Evolutionary conservation across 192 early-diverging fungal genomes (phyloP).

Genomic region (Coemansia erecta): DNA sequence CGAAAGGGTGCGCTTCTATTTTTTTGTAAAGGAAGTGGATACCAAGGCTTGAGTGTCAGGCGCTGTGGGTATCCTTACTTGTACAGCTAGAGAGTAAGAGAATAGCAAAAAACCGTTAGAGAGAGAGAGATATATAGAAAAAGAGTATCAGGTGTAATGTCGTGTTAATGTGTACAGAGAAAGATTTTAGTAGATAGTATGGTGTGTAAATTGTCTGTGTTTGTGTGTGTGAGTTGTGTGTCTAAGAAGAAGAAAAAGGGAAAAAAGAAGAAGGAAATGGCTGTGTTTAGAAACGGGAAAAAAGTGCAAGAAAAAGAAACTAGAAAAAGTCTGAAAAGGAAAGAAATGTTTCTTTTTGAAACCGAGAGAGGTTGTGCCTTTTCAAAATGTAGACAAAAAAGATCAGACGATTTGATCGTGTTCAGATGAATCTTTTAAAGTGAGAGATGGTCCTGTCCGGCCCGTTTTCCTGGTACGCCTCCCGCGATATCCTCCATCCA

Average conservation of each 20-base stretch:
- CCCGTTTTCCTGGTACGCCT: conserved; percentile 36
- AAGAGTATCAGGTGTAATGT: neutral
- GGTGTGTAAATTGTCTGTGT: no score
- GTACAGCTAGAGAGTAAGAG: neutral
- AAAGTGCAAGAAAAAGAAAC: conserved; percentile 9
- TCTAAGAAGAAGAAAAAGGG: neutral
- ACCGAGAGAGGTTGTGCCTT: conserved; percentile 4
- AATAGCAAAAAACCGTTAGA: neutral
- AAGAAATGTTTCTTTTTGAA: conserved; percentile 6
- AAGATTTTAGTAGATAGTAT: neutral
- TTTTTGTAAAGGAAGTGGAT: no score
- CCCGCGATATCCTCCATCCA: conserved; percentile 22
- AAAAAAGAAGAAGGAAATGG: neutral
- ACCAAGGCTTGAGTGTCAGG: no score
- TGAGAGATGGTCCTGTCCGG: conserved; percentile 22
- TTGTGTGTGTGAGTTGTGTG: neutral
- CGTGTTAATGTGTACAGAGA: neutral
- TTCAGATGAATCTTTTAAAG: conserved; percentile 17
- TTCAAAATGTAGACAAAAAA: no score
- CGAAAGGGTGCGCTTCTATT: no score
- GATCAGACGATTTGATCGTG: neutral
- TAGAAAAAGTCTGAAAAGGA: neutral
- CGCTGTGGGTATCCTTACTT: no score
- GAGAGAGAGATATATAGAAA: neutral
- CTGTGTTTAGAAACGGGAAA: neutral